Evolutionary conservation across 2,329 filamentous ascomycete species (phyloP), one percentile per base, ranked within the genome.

Genomic region (Calonectria honghensis): DNA sequence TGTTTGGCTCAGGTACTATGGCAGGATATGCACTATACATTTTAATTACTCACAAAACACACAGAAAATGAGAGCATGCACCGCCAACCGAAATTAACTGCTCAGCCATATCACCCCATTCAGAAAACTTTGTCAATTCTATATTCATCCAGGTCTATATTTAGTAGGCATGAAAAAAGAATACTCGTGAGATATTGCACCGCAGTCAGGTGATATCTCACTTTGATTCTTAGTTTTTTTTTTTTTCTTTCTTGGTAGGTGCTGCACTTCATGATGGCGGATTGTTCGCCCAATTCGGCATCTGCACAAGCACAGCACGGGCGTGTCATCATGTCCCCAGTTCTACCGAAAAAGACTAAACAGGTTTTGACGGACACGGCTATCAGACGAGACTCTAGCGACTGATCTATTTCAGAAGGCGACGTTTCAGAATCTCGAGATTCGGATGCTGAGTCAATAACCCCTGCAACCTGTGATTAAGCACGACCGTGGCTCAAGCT

Each of bases 331-430:
- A 29, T 18, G 32, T 29, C 7, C 35, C n/a, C 6, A 20, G 14
- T 10, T 27, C 35, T 20, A 24, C 6, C 27, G 24, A 41, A 41
- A 41, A 16, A 63, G 37, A 24, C 5, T 48, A 24, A 48, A 29
- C 14, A 41, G 4, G 11, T 35, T 16, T 63, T 41, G 57, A 63
- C 39, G 27, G 35, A 41, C 11, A 31, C 57, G 32, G 32, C n/a
- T 63, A 63, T 63, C 35, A 39, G 37, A 20, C 37, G 35, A 18
- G 32, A 41, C 27, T 39, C 41, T 29, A 18, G 57, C 35, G 35
- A 39, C 24, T 41, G 24, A 27, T 63, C 57, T 63, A 63, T 63
- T 29, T 29, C 35, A 63, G 57, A 63, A 41, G n/a, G 37, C 9
- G 24, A 27, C 16, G 57, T 63, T 63, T 63, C 57, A 41, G 35